Conservation (phyloP, 176 grass and related monocot species). For the Carex scoparia region DNA sequence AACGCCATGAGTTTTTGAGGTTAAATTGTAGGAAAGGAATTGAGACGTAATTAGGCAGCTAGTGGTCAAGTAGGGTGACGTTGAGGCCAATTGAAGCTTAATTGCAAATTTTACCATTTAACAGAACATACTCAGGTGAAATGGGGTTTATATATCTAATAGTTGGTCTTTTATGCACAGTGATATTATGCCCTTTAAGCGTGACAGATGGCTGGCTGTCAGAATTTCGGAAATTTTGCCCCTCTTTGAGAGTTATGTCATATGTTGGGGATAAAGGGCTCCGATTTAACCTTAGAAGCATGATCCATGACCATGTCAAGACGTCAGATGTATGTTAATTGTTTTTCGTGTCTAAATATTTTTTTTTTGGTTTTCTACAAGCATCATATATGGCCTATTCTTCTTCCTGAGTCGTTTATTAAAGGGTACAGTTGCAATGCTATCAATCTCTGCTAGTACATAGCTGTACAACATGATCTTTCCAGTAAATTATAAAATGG, state of each 20-base stretch:
- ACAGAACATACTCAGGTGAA: background rate
- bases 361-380: background rate
- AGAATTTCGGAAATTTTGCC: conserved; percentile 76
- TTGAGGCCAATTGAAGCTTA: background rate
- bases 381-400: background rate
- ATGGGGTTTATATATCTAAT: conserved; percentile 27
- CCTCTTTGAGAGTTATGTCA: conserved; percentile 47
- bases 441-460: background rate
- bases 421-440: background rate
- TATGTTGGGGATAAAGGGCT: conserved; percentile 72
- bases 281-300: conserved; percentile 49
- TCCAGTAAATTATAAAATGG: background rate
- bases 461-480: background rate
- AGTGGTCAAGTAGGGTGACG: background rate
- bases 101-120: background rate
- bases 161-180: conserved; percentile 31
- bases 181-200: conserved; percentile 85
- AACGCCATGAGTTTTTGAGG: background rate
- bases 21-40: background rate
- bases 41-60: background rate
- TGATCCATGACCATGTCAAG: conserved; percentile 37
- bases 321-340: conserved; percentile 37
- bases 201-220: conserved; percentile 74
- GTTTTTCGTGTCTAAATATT: background rate
- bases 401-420: background rate